phyloP scores from a whole-genome alignment of 371 early-diverging fungal species.

The Phascolomyces articulosus region DNA sequence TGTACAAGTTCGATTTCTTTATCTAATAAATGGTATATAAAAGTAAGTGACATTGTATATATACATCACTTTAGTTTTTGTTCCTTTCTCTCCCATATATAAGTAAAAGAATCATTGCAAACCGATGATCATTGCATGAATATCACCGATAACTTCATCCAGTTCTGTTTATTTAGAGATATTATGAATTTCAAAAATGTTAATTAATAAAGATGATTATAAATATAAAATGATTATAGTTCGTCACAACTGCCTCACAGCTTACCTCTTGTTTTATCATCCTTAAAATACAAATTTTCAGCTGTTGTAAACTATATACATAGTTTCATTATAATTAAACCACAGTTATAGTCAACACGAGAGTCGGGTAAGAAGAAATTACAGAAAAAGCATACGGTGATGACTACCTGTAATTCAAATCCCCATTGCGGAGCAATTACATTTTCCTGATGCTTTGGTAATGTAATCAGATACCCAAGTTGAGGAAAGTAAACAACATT shows the following conservation, averaged over 20 bases:
- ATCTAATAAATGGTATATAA: conserved; percentile 49
- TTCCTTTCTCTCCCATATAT: no score
- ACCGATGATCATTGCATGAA: conserved; percentile 73
- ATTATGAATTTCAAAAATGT: no score
- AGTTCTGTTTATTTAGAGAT: conserved; percentile 43
- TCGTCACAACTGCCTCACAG: no score
- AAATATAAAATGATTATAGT: no score
- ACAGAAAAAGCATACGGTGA: background rate
- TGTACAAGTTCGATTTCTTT: conserved; percentile 79
- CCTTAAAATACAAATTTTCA: conserved; percentile 75
- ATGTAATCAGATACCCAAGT: conserved; percentile 76
- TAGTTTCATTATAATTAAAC: no score
- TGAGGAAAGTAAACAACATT: conserved; percentile 87
- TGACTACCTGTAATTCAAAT: conserved; percentile 27
- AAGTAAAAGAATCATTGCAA: conserved; percentile 21
- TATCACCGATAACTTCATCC: conserved; percentile 76
- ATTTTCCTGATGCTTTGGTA: conserved; percentile 56
- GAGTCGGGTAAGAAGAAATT: no score
- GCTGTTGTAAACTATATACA: conserved; percentile 70
- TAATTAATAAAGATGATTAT: no score
- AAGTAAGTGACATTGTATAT: no score
- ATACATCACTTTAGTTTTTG: no score
- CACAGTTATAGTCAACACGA: no score
- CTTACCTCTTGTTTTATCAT: conserved; percentile 64
- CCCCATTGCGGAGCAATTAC: background rate